Evolutionary conservation across 1,139 yeast genomes (phyloP), one percentile per base, ranked within the genome.

Genomic region (Diutina rugosa): DNA sequence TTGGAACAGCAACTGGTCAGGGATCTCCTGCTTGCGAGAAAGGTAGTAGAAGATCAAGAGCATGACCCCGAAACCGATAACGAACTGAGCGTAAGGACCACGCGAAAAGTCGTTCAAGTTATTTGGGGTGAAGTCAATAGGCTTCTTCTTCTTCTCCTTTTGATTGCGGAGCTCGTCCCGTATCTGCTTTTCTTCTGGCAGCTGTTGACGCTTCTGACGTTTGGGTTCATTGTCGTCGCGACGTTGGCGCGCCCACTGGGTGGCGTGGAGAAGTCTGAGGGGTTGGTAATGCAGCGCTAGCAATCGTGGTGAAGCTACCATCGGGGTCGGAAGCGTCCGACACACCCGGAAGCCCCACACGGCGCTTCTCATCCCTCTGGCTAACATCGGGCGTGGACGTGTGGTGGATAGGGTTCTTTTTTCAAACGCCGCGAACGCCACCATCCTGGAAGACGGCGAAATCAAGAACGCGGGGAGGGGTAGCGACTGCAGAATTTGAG

Each of bases 1-100:
- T 70, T 91, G 97, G 79, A 89, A 90, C 1, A 97, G 87, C 61
- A 93, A 75, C 61, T 80, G 62, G 47, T 59, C 59, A 38, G 16
- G 26, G 14, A 29, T 30, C 18, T 53, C 49, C 29, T 48, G 59
- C 8, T 46, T 16, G 18, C 46, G 29, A 6, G 49, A 38, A 38
- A 55, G 10, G 45, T 10, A 47, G 41, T 45, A 55, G 10, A 38
- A 14, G 6, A 28, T 16, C 26, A 47, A 44, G 32, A 38, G 26
- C 29, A 35, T 32, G 26, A 47, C 41, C 10, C 28, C 53, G 8
- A 38, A 29, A 18, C 53, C 45, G 7, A 28, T 38, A 29, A 16
- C 18, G 14, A 51, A 47, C 26, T 46, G 53, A 32, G 28, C 28
- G 29, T 21, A 32, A 12, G 44, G 32, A 6, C 18, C 35, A 14